Evolutionary conservation across 495 filamentous ascomycete species (phyloP).

Genomic region (Penicillium flavigenum): DNA sequence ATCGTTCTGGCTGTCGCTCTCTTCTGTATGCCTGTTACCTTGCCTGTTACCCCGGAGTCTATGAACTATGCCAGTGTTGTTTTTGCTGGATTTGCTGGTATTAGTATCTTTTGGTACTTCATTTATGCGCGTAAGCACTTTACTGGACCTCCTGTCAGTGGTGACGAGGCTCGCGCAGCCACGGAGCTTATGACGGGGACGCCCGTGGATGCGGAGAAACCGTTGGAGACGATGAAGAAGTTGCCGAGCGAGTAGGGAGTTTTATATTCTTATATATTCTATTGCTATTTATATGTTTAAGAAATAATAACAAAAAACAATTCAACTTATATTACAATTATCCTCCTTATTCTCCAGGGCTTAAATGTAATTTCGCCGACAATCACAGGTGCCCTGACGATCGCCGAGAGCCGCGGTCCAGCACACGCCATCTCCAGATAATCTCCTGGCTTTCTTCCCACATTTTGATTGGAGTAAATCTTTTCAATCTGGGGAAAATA

Average conservation of each 20-base stretch:
- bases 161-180: conserved; percentile 34
- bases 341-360: neutral
- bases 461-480: neutral
- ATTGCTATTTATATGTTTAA: neutral
- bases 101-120: conserved; percentile 65
- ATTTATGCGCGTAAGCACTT: conserved; percentile 69
- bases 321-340: neutral
- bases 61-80: conserved; percentile 67
- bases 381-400: conserved; percentile 34
- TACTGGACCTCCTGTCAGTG: conserved; percentile 59
- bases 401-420: conserved; percentile 44
- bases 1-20: conserved; percentile 51
- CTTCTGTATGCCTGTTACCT: conserved; percentile 56
- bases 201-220: conserved; percentile 28
- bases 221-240: conserved; percentile 24
- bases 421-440: conserved; percentile 17
- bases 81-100: conserved; percentile 58
- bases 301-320: neutral
- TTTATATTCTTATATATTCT: neutral
- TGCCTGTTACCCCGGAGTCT: conserved; percentile 45
- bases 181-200: conserved; percentile 40
- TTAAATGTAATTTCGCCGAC: conserved; percentile 1
- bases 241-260: neutral
- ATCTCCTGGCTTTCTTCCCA: neutral
- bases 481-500: conserved; percentile 1